phyloP scores from a whole-genome alignment of 2,329 filamentous ascomycete species.

The Elsinoe fawcettii region DNA sequence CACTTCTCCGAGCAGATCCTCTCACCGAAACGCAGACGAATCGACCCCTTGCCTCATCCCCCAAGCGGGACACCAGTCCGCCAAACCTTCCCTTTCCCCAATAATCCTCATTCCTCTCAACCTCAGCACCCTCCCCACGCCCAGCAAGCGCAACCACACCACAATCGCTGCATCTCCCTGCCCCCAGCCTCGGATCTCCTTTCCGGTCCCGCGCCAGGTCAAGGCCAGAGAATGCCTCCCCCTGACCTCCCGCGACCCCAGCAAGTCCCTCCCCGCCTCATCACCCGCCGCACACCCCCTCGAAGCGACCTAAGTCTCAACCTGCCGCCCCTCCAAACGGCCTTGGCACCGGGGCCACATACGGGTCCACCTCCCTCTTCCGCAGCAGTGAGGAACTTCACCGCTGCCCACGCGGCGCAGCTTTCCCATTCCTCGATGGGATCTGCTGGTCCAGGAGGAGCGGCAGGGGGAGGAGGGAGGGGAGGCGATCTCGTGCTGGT shows the following conservation, averaged over 20 bases:
- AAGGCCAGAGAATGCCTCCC: conserved; percentile 18
- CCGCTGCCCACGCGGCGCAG: not conserved
- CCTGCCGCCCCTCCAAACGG: conserved; percentile 45
- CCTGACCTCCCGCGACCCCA: conserved; percentile 28
- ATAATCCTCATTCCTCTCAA: conserved; percentile 27
- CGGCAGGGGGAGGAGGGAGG: not conserved
- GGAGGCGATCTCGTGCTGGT: conserved; percentile 39
- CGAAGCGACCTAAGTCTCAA: conserved; percentile 28
- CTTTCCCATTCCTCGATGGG: not conserved
- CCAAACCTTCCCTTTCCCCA: conserved; percentile 16
- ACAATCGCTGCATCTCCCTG: conserved; percentile 7
- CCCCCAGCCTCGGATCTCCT: conserved; percentile 2
- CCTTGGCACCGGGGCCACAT: conserved; percentile 29
- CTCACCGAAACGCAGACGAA: conserved; percentile 57
- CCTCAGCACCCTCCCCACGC: not conserved
- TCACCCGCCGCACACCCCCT: conserved; percentile 26
- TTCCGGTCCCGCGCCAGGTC: not conserved
- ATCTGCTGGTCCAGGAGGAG: not conserved
- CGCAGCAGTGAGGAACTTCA: not conserved
- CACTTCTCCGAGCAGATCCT: conserved; percentile 36
- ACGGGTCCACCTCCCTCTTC: conserved; percentile 24
- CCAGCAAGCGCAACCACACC: not conserved
- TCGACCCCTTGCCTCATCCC: conserved; percentile 35
- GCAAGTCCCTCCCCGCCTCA: conserved; percentile 31
- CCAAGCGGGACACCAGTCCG: conserved; percentile 9